Evolutionary conservation across 148 eudicot genomes (phyloP).

Genomic region (Diospyros kaki): DNA sequence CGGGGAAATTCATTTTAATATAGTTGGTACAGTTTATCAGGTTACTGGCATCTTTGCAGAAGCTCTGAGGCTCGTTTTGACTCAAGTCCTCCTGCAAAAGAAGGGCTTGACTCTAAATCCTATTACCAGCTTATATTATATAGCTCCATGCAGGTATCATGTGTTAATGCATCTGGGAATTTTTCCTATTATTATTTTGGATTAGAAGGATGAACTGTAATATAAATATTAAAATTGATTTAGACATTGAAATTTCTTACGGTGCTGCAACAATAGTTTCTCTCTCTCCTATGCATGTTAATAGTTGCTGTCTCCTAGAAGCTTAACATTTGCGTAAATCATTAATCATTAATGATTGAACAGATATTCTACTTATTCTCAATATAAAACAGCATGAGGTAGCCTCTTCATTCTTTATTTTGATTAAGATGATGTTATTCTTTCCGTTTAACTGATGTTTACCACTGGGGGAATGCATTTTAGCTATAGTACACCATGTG

Average conservation of each 20-base stretch:
- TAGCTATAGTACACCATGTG: not conserved
- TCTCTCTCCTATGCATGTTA: not conserved
- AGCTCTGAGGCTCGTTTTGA: slow-evolving; percentile 70
- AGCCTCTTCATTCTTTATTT: not conserved
- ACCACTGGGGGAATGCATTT: not conserved
- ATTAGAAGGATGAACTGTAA: not conserved
- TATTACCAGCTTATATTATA: slow-evolving; percentile 85
- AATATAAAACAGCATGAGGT: not conserved
- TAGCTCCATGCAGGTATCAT: slow-evolving; percentile 86
- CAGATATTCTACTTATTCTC: not conserved
- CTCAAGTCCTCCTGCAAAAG: slow-evolving; percentile 76
- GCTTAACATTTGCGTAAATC: not conserved
- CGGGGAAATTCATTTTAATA: slow-evolving; percentile 75
- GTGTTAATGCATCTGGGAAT: not conserved
- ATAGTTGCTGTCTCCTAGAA: not conserved
- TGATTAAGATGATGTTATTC: not conserved
- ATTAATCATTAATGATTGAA: not conserved
- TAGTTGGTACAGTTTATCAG: slow-evolving; percentile 68
- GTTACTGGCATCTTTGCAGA: slow-evolving; percentile 71
- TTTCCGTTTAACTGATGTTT: not conserved
- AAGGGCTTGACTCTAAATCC: slow-evolving; percentile 67
- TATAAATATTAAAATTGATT: not conserved
- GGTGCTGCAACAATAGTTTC: not conserved
- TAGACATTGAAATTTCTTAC: not conserved
- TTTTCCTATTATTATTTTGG: not conserved